Base-by-base conservation (phyloP, 2,329 filamentous ascomycete genomes). In the Dactylella cylindrospora region DNA sequence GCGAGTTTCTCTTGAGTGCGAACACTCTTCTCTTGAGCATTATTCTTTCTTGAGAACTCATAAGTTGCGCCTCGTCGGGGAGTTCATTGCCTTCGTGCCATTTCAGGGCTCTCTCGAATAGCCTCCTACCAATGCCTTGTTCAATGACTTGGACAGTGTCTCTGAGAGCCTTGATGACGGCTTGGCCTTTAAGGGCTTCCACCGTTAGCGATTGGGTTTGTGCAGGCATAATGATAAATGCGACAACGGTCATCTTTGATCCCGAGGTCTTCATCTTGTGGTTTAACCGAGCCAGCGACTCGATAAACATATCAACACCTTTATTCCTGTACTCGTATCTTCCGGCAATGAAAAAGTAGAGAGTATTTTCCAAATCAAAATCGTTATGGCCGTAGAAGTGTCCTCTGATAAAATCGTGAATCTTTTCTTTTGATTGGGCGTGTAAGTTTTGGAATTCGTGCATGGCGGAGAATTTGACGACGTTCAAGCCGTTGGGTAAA, bases 371-470 rank as follows among this genome's bases (percentile, higher is more conserved):
- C 10, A 90, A 84, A 65, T 96, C 89, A 68, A 97, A 97, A 72
- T 98, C 90, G 72, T 95, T 94, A 76, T 97, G 90, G 8, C 93
- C 93, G 71, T 97, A 97, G 75, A 98, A 98, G 73, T 98, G 93
- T 8, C 93, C 93, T 41, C 93, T 88, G 15, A 97, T 90, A 71
- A 98, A 98, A 73, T 97, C 93, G 71, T 95, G 88, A 70, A 98
- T 97, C 79, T 95, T 95, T 74, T 95, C 88, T 77, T 97, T 97
- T 70, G 90, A 86, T 73, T 93, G 87, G 71, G 95, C 90, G 75
- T 97, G 93, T 71, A 98, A 76, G 72, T 98, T 98, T 74, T 98
- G 93, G 77, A 97, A 97, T 75, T 98, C 93, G 78, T 98, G 93
- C 70, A 96, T 90, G 5, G 93, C 93, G 6, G 90, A 91, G 77